These are phyloP conservation scores for Phytopythium sindhum DNA, from an alignment of 352 stramenopile species.

Conservation along the genomic window DNA sequence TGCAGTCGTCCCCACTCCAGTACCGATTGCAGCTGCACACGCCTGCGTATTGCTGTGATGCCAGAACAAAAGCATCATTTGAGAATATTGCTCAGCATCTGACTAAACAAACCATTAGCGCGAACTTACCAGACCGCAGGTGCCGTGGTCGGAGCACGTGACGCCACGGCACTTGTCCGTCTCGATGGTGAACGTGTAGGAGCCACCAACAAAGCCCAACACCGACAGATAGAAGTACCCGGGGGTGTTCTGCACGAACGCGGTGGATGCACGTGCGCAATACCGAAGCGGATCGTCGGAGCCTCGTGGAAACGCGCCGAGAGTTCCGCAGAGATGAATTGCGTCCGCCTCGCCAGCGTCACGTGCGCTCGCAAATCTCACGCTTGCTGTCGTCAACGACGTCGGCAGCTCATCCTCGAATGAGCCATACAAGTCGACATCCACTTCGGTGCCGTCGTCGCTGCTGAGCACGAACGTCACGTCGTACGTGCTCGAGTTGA, in stretches of 20 bases:
- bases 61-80: background rate
- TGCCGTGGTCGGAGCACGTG: conserved; percentile 56
- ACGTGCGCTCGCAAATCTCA: conserved; percentile 58
- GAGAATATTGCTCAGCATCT: too few species aligned
- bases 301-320: conserved; percentile 58
- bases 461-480: conserved; percentile 48
- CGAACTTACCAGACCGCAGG: conserved; percentile 41
- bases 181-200: conserved; percentile 39
- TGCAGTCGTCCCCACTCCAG: conserved; percentile 76
- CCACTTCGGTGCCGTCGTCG: conserved; percentile 9
- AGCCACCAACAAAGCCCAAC: conserved; percentile 43
- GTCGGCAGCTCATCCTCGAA: conserved; percentile 63
- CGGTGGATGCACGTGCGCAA: conserved; percentile 43
- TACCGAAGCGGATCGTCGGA: conserved; percentile 55
- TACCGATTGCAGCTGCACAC: conserved; percentile 72
- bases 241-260: conserved; percentile 52
- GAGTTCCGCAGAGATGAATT: conserved; percentile 64
- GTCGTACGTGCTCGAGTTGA: conserved; percentile 63
- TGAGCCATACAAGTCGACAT: conserved; percentile 72
- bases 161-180: conserved; percentile 65
- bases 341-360: conserved; percentile 34
- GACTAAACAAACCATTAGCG: background rate
- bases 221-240: conserved; percentile 72
- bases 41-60: conserved; percentile 41
- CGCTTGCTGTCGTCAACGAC: conserved; percentile 35